These are phyloP conservation scores for Chiua sp. DNA, from an alignment of 1,284 basidiomycete genomes.

Conservation along the genomic window DNA sequence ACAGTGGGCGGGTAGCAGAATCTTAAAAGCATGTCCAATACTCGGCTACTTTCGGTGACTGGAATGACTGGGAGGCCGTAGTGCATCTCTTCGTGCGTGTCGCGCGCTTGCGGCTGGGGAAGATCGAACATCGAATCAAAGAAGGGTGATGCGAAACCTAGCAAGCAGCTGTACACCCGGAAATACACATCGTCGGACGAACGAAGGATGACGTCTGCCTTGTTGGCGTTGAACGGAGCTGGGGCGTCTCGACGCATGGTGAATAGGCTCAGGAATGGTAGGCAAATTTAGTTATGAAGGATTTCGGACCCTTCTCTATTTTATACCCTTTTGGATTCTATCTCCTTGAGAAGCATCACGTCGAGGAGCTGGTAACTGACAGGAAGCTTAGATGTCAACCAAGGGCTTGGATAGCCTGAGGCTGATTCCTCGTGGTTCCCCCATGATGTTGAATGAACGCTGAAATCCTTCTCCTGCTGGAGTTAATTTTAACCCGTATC, in stretches of 20 bases:
- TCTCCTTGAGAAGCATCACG: background rate
- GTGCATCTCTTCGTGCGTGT: conserved; percentile 14
- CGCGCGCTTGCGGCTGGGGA: conserved; percentile 24
- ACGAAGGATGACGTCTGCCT: conserved; percentile 42
- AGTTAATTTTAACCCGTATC: conserved; percentile 1
- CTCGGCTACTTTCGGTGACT: conserved; percentile 39
- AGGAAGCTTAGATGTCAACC: conserved; percentile 11
- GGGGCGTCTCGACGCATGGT: conserved; percentile 29
- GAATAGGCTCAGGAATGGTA: conserved; percentile 1
- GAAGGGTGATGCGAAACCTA: conserved; percentile 40
- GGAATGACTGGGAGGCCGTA: conserved; percentile 35
- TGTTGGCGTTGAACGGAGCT: conserved; percentile 30
- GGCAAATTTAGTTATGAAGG: conserved; percentile 1
- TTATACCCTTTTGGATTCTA: conserved; percentile 11
- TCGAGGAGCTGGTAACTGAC: background rate
- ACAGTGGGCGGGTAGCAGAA: conserved; percentile 44
- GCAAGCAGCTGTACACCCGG: conserved; percentile 37
- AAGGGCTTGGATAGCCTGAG: background rate
- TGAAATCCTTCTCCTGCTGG: background rate
- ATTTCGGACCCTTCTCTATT: background rate
- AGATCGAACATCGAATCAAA: conserved; percentile 46
- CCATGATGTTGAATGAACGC: background rate
- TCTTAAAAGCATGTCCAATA: conserved; percentile 41
- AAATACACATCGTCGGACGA: conserved; percentile 46
- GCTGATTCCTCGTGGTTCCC: background rate